These are phyloP conservation scores for Sclerotiophoma versabilis DNA, from an alignment of 2,329 filamentous ascomycete genomes.

Conservation along the genomic window DNA sequence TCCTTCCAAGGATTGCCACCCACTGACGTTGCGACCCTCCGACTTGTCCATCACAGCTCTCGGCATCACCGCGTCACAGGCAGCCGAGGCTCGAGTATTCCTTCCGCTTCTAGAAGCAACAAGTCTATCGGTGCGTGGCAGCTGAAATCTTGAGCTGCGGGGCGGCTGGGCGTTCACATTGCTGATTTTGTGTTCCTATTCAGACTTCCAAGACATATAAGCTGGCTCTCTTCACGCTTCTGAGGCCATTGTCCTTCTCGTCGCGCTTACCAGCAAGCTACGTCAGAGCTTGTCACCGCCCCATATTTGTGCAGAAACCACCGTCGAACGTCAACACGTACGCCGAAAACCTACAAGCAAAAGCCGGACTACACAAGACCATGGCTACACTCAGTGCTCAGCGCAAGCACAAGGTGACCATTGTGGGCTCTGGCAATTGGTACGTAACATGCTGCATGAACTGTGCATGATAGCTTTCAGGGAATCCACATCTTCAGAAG, in stretches of 20 bases:
- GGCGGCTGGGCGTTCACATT: slow-evolving; percentile 23
- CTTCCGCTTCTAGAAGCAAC: slow-evolving; percentile 28
- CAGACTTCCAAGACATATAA: slow-evolving; percentile 25
- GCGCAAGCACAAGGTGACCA: slow-evolving; percentile 89
- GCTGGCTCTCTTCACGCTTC: slow-evolving; percentile 33
- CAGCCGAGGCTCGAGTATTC: slow-evolving; percentile 41
- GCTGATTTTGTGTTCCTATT: slow-evolving; percentile 16
- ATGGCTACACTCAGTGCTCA: slow-evolving; percentile 61
- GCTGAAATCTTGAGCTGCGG: slow-evolving; percentile 30
- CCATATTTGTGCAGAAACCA: slow-evolving; percentile 12
- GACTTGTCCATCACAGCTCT: slow-evolving; percentile 23
- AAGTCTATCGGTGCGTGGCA: slow-evolving; percentile 19
- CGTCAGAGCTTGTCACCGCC: slow-evolving; percentile 31
- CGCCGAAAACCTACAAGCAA: slow-evolving; percentile 5
- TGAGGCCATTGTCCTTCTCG: slow-evolving; percentile 19
- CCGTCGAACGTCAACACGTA: slow-evolving; percentile 15
- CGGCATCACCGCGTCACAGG: slow-evolving; percentile 44
- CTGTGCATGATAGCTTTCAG: background rate
- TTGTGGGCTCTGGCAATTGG: slow-evolving; percentile 98
- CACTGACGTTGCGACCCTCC: slow-evolving; percentile 21
- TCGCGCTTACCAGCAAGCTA: slow-evolving; percentile 23
- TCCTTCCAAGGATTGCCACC: slow-evolving; percentile 5
- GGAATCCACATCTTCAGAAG: background rate
- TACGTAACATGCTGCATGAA: slow-evolving; percentile 51
- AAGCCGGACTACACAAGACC: slow-evolving; percentile 23